Evolutionary conservation across 352 stramenopile genomes (phyloP).

Genomic region (Elongisporangium undulatum): DNA sequence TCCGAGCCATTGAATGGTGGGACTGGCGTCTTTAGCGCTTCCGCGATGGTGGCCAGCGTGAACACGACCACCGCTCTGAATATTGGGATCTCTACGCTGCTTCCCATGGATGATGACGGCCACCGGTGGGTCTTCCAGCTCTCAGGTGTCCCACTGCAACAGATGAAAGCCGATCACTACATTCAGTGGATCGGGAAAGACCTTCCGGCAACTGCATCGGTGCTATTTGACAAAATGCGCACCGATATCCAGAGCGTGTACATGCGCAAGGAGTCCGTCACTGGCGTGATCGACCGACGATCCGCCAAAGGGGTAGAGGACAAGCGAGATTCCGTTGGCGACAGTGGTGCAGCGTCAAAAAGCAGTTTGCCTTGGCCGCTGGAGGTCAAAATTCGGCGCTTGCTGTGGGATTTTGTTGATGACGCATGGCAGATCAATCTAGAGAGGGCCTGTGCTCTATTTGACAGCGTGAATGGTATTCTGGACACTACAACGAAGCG

Average conservation of each 20-base stretch:
- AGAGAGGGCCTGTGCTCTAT: conserved; percentile 17
- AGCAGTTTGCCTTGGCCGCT: conserved; percentile 13
- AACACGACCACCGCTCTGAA: conserved; percentile 26
- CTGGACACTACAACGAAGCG: background rate
- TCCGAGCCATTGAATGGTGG: conserved; percentile 54
- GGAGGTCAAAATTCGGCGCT: conserved; percentile 29
- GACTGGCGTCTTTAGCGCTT: conserved; percentile 27
- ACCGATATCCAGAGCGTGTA: conserved; percentile 59
- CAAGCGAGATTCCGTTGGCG: background rate
- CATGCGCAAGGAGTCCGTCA: conserved; percentile 35
- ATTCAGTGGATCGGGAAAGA: conserved; percentile 54
- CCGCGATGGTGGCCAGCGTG: conserved; percentile 15
- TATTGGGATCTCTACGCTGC: conserved; percentile 23
- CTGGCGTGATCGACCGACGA: conserved; percentile 20
- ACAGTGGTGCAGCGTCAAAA: background rate
- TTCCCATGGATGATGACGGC: conserved; percentile 47
- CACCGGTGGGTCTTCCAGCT: conserved; percentile 51
- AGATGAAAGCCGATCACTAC: conserved; percentile 53
- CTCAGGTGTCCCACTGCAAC: conserved; percentile 29
- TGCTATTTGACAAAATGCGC: conserved; percentile 41
- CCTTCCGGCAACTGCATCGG: conserved; percentile 10
- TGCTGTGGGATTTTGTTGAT: conserved; percentile 53
- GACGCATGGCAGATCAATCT: conserved; percentile 40
- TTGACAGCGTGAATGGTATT: conserved; percentile 13
- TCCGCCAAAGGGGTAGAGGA: background rate